These are phyloP conservation scores for Suillus tomentosus DNA, from an alignment of 768 basidiomycete species.

Conservation along the genomic window DNA sequence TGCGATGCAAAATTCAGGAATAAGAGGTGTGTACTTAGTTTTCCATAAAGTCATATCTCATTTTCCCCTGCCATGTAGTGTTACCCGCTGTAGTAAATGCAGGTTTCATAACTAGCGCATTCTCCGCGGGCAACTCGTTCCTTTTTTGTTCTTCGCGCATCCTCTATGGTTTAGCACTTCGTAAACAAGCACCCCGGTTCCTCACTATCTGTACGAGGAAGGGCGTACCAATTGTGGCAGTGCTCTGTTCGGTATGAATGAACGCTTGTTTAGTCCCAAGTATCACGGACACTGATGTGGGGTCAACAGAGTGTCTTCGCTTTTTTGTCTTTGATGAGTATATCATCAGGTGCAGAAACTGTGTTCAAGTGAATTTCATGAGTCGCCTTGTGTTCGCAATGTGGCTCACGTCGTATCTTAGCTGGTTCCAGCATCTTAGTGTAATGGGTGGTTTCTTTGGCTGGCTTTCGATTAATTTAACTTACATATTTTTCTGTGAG, in stretches of 20 bases:
- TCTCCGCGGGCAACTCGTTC: conserved; percentile 70
- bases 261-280: not conserved
- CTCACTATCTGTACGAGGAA: conserved; percentile 46
- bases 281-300: conserved; percentile 10
- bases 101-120: conserved; percentile 67
- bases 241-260: conserved; percentile 30
- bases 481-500: conserved; percentile 69
- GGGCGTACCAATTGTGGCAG: conserved; percentile 47
- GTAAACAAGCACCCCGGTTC: conserved; percentile 50
- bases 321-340: conserved; percentile 62
- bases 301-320: conserved; percentile 38
- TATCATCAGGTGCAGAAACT: conserved; percentile 52
- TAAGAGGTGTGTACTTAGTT: conserved; percentile 45
- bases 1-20: conserved; percentile 67
- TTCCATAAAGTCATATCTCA: conserved; percentile 13
- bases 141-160: conserved; percentile 53
- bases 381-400: no score
- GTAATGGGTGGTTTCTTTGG: conserved; percentile 65
- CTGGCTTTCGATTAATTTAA: conserved; percentile 67
- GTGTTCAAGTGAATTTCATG: conserved; percentile 16
- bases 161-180: conserved; percentile 43
- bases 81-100: conserved; percentile 73
- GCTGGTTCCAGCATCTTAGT: conserved; percentile 67
- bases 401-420: conserved; percentile 20
- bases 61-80: conserved; percentile 26